Base-by-base conservation (phyloP, 2,329 filamentous ascomycete genomes). In the Alternaria alternata region DNA sequence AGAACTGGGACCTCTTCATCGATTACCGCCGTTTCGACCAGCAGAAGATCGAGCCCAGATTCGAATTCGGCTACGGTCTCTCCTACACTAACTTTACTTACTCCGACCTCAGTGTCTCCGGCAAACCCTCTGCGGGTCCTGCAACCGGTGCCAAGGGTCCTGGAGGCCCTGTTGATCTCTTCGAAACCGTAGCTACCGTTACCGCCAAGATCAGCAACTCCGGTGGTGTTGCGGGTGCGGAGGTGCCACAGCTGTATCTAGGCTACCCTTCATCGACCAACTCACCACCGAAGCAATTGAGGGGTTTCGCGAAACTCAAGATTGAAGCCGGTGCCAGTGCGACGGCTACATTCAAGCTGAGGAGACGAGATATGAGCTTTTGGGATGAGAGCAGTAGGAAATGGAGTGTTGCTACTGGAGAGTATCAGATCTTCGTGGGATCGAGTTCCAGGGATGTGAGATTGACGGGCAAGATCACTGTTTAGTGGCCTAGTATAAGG, bases 11-110 rank as follows among this genome's bases (percentile, higher is more conserved):
- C 18, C 64, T 82, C 12, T 80, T 78, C 63, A 78, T 83, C 62
- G 81, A 83, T 61, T 83, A 83, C 67, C 75, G 80, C 30, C 64
- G 76, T 43, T 83, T 83, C 57, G 79, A 81, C 64, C 70, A 78
- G 59, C 63, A 76, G 48, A 75, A 77, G 59, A 80, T 82, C 46
- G 69, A 67, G 2, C 80, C 81, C 0, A 71, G 78, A 3, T 82
- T 76, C 61, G 80, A 80, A 30, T 83, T 83, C 59, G 81, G 81
- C n/a, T 82, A 76, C 51, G 81, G 80, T 6, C 66, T 83, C 3
- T 76, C 76, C 3, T 82, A 82, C 71, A 79, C 79, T 11, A 78
- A 71, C 57, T 82, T 82, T 69, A 74, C 71, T 12, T 81, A 81
- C 72, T 70, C 75, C 20, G 68, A 67, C 56, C 66, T 80, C 41